These are phyloP conservation scores for Trametes sanguinea DNA, from an alignment of 768 basidiomycete species.

Conservation along the genomic window DNA sequence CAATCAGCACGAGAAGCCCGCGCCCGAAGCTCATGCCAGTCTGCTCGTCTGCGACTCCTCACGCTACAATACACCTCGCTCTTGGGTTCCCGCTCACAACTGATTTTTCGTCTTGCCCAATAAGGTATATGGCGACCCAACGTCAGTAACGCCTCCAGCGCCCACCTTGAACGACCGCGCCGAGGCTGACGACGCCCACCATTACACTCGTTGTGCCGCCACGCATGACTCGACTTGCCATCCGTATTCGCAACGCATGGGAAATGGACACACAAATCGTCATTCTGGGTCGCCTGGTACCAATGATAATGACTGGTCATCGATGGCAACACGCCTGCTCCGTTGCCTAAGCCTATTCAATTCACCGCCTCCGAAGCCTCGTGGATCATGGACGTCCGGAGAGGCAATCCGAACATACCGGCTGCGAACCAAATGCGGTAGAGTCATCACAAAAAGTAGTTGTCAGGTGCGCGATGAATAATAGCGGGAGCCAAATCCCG, in stretches of 20 bases:
- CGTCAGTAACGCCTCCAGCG: too few species aligned
- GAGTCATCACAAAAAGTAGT: too few species aligned
- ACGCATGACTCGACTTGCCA: not conserved
- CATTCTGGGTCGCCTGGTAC: not conserved
- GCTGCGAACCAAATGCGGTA: not conserved
- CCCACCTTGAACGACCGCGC: too few species aligned
- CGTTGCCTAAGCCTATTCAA: not conserved
- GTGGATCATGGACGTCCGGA: not conserved
- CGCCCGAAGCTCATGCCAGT: not conserved
- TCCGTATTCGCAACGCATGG: not conserved
- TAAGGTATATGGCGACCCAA: too few species aligned
- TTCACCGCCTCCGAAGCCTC: not conserved
- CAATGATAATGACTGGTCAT: not conserved
- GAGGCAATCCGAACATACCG: constrained; percentile 2
- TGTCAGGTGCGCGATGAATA: too few species aligned
- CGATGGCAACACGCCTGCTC: not conserved
- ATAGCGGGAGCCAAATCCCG: too few species aligned
- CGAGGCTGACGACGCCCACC: too few species aligned
- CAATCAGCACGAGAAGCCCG: not conserved
- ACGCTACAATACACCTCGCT: too few species aligned
- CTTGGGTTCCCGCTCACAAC: too few species aligned
- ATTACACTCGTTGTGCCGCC: too few species aligned
- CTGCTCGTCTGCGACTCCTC: too few species aligned
- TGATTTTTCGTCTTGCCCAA: too few species aligned
- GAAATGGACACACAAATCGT: constrained; percentile 1